Conservation (phyloP, 371 early-diverging fungal species). For the Batkoa obscura region DNA sequence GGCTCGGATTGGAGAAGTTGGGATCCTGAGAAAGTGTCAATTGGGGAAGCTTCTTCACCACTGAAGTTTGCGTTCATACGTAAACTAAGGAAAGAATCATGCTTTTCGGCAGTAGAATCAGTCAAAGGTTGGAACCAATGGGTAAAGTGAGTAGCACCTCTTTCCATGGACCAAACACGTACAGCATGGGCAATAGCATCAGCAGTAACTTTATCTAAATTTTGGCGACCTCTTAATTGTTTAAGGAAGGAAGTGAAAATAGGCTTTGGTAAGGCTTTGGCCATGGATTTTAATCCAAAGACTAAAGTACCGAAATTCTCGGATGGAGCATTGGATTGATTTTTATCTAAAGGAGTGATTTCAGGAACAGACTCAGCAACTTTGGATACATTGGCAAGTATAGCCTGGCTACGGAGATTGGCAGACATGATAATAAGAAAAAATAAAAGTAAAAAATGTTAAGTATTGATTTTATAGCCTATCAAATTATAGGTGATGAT, state of each 20-base stretch:
- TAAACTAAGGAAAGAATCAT: conserved; percentile 88
- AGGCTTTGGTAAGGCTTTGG: conserved; percentile 81
- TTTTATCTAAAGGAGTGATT: not conserved
- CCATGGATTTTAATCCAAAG: conserved; percentile 70
- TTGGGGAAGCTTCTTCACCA: conserved; percentile 28
- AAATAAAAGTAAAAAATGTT: too few relatives aligned
- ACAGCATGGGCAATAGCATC: conserved; percentile 96
- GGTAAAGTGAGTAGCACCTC: conserved; percentile 89
- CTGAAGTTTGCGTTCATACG: conserved; percentile 49
- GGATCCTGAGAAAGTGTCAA: conserved; percentile 89
- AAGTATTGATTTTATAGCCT: too few relatives aligned
- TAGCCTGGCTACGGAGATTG: not conserved
- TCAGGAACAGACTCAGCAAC: not conserved
- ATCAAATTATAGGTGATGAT: too few relatives aligned
- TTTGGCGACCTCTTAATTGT: conserved; percentile 69
- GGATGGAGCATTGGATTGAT: conserved; percentile 24
- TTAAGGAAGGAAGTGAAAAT: conserved; percentile 73
- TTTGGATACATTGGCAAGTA: not conserved
- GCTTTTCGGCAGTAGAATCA: conserved; percentile 95
- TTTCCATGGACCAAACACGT: conserved; percentile 91
- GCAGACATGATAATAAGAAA: not conserved
- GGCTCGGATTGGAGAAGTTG: conserved; percentile 96
- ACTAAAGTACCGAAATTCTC: conserved; percentile 85
- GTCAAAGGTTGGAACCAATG: conserved; percentile 99
- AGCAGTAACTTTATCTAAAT: conserved; percentile 77